Evolutionary conservation across 768 basidiomycete species (phyloP), one percentile per base, ranked within the genome.

Genomic region (Lactarius tabidus): DNA sequence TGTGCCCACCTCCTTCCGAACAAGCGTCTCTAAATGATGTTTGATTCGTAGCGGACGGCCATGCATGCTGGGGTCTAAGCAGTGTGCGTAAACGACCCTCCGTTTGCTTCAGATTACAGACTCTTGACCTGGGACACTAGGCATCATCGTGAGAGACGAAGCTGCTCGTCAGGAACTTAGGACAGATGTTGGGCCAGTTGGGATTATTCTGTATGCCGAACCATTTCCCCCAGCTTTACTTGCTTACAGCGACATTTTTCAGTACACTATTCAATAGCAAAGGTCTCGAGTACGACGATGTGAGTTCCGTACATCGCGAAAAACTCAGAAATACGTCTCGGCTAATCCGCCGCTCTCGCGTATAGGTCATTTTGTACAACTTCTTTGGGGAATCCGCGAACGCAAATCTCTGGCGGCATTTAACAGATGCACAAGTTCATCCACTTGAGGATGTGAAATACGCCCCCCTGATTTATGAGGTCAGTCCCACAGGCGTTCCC

Each of bases 321-420:
- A 36, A 7, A 2, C 6, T 1, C 55, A 3, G n/a, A 18, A 33
- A 36, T 2, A 1, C 10, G 3, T 26, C 20, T 54, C 31, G 33
- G 23, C 26, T 52, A 23, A 31, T 63, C 8, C 38, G 2, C 17
- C 6, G 8, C 23, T 51, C 8, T 33, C 35, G 12, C 29, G 53
- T 6, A 0, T 63, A 90, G 88, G 88, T 91, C 5, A 77, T 91
- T 4, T 70, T 91, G 14, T 90, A 86, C 70, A 85, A 91, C 66
- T 90, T 90, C 74, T 91, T 91, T 69, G 80, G 83, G 29, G 87
- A 88, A 67, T 91, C 90, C 0, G 68, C 71, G 0, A 74, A 83
- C 2, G 80, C 80, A 38, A 59, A 38, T 9, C 60, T 59, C 23
- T 68, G 67, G 67, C 39, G 54, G 14, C 48, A 66, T 39, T 41